Evolutionary conservation across 768 basidiomycete genomes (phyloP), one percentile per base, ranked within the genome.

Genomic region (Tremella fuciformis): DNA sequence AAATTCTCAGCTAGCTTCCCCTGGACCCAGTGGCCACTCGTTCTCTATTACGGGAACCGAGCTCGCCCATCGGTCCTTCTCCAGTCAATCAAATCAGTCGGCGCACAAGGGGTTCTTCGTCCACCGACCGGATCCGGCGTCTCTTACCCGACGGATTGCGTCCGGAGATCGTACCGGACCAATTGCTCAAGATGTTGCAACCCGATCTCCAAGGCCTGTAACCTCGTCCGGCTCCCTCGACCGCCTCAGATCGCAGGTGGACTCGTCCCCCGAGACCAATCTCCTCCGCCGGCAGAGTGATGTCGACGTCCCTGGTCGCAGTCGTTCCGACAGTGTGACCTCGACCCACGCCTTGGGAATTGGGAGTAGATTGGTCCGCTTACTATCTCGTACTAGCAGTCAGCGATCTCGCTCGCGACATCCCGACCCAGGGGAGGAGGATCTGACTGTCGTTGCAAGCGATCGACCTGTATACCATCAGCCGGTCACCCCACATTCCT

Each of bases 311-410:
- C 24, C 50, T 2, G 63, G 62, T 22, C 64, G 73, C 21, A 63
- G 69, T 26, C 60, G 73, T 22, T 65, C 73, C n/a, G 62, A 68
- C 16, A 74, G 72, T 42, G 73, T 65, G 29, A 71, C 73, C 13
- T 66, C 70, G 16, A 74, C 70, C 39, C 73, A 68, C 38, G 75
- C 70, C 16, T 63, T 62, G 13, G 57, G 53, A 22, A 39, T 76
- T 13, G 65, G 67, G 29, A 60, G 62, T 49, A 73, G 70, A 47
- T 50, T 76, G 16, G 69, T 59, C 13, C 56, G 65, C 26, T 53
- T 75, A 13, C 60, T 74, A 15, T 66, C 69, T 19, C 60, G 75
- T 7, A 68, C 55, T 18, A 46, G 64, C 4, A 66, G 62, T 60
- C 69, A 70, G 40, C 66, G 57, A 6, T 58, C 52, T 19, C 50